Evolutionary conservation across 2,329 filamentous ascomycete species (phyloP).

Genomic region (Clonostachys sp.): DNA sequence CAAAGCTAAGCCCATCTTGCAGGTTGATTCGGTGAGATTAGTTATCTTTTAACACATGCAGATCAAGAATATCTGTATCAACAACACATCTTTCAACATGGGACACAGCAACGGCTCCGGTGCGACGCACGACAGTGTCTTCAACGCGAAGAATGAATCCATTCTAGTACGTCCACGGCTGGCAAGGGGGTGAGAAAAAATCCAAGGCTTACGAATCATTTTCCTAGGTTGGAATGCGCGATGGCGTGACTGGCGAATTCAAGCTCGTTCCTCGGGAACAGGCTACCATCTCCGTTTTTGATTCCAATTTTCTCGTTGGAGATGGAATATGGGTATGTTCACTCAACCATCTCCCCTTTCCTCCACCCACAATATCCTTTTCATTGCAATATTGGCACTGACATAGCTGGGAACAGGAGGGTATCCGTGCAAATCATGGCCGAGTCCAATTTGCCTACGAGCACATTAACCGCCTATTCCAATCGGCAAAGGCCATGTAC

Average conservation of each 20-base stretch:
- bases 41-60: too few relatives aligned
- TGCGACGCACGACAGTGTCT: slow-evolving; percentile 9
- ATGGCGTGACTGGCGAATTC: slow-evolving; percentile 14
- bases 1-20: too few relatives aligned
- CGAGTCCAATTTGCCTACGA: slow-evolving; percentile 16
- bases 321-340: slow-evolving; percentile 16
- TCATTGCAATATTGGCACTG: not conserved
- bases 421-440: slow-evolving; percentile 14
- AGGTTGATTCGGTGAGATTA: too few relatives aligned
- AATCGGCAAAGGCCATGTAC: slow-evolving; percentile 19
- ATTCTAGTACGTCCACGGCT: slow-evolving; percentile 8
- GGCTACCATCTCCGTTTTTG: slow-evolving; percentile 16
- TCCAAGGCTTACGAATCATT: not conserved
- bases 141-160: slow-evolving; percentile 12
- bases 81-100: too few relatives aligned
- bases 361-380: not conserved
- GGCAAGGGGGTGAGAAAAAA: not conserved
- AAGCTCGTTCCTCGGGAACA: slow-evolving; percentile 11
- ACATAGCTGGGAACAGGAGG: slow-evolving; percentile 7
- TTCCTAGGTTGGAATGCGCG: slow-evolving; percentile 14
- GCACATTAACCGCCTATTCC: slow-evolving; percentile 17
- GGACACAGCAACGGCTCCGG: too few relatives aligned
- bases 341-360: too few relatives aligned
- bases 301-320: slow-evolving; percentile 18
- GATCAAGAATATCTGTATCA: too few relatives aligned